A percentile compares a stretch with the other conserved stretches of the same genome.
phyloP scores from a whole-genome alignment of 2,329 filamentous ascomycete species.

The Paraphaeosphaeria minitans region DNA sequence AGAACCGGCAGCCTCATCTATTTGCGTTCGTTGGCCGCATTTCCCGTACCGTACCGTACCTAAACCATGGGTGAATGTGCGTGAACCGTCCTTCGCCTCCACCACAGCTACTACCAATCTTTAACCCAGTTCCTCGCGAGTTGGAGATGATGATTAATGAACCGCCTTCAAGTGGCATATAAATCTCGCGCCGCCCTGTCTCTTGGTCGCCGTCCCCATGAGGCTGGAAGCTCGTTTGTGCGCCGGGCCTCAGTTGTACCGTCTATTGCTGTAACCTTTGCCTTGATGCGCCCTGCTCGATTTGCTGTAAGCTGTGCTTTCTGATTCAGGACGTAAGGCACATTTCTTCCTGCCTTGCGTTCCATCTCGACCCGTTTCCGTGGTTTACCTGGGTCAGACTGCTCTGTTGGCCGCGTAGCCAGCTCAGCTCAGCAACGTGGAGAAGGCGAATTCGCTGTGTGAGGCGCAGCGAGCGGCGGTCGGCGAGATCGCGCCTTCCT shows the following conservation, averaged over 20 bases:
- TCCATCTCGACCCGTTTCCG: neutral
- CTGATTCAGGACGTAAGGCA: neutral
- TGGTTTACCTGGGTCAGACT: neutral
- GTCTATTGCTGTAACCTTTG: conserved; percentile 2
- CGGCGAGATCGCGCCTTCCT: conserved; percentile 1
- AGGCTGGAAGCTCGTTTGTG: neutral
- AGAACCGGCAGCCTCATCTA: neutral
- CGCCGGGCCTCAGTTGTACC: neutral
- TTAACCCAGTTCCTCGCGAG: neutral
- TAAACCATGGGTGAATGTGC: conserved; percentile 4
- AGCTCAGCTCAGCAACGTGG: neutral
- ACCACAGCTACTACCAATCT: neutral
- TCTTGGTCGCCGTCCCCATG: neutral
- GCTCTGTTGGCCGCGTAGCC: neutral
- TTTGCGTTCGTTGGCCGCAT: neutral
- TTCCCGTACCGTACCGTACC: too few relatives aligned
- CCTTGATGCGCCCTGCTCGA: conserved; percentile 1
- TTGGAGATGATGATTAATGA: neutral
- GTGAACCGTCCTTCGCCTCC: neutral
- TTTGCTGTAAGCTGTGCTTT: neutral
- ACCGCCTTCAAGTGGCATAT: neutral
- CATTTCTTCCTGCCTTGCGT: neutral
- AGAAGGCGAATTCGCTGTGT: neutral
- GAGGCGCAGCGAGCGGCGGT: neutral
- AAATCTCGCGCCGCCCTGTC: neutral